Base-by-base conservation (phyloP, 164 flowering plant genomes). In the Kingdonia uniflora region DNA sequence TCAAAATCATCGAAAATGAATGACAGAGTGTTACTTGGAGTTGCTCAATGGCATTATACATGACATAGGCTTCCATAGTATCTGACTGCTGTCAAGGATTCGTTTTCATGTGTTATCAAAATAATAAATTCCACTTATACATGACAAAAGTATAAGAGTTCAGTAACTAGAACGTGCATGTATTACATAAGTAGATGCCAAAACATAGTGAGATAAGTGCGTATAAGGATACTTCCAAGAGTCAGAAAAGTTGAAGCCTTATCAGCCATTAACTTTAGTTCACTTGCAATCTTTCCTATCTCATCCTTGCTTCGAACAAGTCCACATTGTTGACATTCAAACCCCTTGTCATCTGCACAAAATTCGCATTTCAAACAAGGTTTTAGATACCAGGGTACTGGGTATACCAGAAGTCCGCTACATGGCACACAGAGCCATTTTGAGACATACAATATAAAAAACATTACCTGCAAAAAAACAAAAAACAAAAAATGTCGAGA, bases 321-420 rank as follows among this genome's bases (percentile, higher is more conserved):
- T 60, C 95, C 95, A 74, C 97, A 89, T 38, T 68, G 70, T 61
- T 94, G 95, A 69, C 99, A 94, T 47, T 58, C 51, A 69, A 89
- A 89, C 56, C 81, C 80, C 59, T 52, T 74, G 45, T 61, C 62
- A 66, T 78, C 99, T 89, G 86, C 72, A 67, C 4, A 62, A 51
- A 19, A 41, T 48, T 21, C 19, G 26, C 33, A 50, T 24, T 37
- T 26, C 6, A 51, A 19, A 16, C 6, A 19, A 52, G 19, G 14
- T 29, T 29, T 29, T 29, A n/a, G n/a, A n/a, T n/a, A n/a, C n/a
- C n/a, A n/a, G n/a, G n/a, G n/a, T n/a, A n/a, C n/a, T n/a, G n/a
- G n/a, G n/a, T n/a, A n/a, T n/a, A n/a, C n/a, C n/a, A n/a, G n/a
- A n/a, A n/a, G n/a, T n/a, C n/a, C n/a, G n/a, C n/a, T n/a, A n/a